These are phyloP conservation scores for Rhodotorula sphaerocarpa DNA, from an alignment of 768 basidiomycete genomes.

Conservation along the genomic window DNA sequence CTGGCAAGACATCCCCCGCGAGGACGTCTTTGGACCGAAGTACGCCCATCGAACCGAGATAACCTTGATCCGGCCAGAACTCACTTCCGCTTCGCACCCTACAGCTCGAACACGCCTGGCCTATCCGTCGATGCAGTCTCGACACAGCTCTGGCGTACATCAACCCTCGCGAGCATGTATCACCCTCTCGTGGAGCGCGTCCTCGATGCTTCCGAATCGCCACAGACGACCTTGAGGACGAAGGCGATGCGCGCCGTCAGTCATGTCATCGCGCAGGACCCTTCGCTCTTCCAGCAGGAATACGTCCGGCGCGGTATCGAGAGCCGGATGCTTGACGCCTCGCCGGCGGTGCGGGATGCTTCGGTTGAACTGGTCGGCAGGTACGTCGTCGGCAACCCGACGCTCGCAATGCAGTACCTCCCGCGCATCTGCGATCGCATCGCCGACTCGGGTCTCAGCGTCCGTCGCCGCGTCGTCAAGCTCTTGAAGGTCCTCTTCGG, in stretches of 20 bases:
- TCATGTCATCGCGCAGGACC: slow-evolving; percentile 80
- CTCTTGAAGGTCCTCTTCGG: slow-evolving; percentile 73
- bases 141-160: slow-evolving; percentile 68
- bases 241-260: slow-evolving; percentile 86
- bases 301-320: slow-evolving; percentile 81
- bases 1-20: slow-evolving; percentile 14
- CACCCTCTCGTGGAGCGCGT: slow-evolving; percentile 73
- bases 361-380: slow-evolving; percentile 97
- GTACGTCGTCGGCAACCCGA: slow-evolving; percentile 81
- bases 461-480: slow-evolving; percentile 93
- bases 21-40: slow-evolving; percentile 34
- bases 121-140: slow-evolving; percentile 62
- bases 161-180: slow-evolving; percentile 69
- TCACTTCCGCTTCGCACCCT: slow-evolving; percentile 52
- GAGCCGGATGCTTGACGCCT: slow-evolving; percentile 78
- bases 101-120: too few relatives aligned
- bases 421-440: slow-evolving; percentile 79
- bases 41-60: neutral
- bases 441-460: slow-evolving; percentile 83
- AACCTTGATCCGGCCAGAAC: neutral
- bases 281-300: slow-evolving; percentile 64
- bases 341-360: slow-evolving; percentile 89
- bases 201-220: slow-evolving; percentile 68
- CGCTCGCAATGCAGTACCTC: slow-evolving; percentile 84
- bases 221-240: slow-evolving; percentile 82